Conservation (phyloP, 2,329 filamentous ascomycete genomes). For the Trichoderma sp. region DNA sequence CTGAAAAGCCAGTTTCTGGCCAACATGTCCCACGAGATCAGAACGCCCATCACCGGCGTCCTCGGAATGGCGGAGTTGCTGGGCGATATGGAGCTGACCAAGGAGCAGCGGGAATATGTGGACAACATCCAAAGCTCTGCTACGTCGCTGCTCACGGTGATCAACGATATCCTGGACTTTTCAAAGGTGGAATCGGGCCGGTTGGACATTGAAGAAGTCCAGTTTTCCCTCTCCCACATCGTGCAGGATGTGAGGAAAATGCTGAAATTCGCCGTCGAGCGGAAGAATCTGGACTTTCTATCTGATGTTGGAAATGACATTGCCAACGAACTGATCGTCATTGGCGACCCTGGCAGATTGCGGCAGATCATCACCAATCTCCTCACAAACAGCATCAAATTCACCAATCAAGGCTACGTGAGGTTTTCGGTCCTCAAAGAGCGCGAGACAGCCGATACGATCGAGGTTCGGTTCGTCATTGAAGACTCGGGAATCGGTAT, state of each 20-base stretch:
- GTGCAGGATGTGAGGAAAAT: constrained; percentile 82
- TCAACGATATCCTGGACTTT: constrained; percentile 90
- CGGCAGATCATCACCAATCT: constrained; percentile 83
- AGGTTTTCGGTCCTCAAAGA: constrained; percentile 66
- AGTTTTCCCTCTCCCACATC: constrained; percentile 73
- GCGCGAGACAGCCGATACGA: constrained; percentile 63
- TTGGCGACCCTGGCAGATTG: constrained; percentile 82
- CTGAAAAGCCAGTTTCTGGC: constrained; percentile 80
- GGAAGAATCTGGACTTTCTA: constrained; percentile 74
- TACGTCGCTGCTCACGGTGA: constrained; percentile 80
- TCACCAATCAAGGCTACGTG: constrained; percentile 69
- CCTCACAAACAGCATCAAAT: constrained; percentile 76
- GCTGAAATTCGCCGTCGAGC: constrained; percentile 80
- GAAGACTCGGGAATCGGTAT: constrained; percentile 83
- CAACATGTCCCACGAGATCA: constrained; percentile 81
- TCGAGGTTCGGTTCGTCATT: constrained; percentile 71
- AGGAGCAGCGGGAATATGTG: constrained; percentile 73
- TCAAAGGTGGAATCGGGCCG: constrained; percentile 81
- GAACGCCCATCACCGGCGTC: constrained; percentile 77
- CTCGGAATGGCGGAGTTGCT: constrained; percentile 79
- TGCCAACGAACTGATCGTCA: constrained; percentile 71
- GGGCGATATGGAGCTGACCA: constrained; percentile 65
- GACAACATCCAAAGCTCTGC: constrained; percentile 79
- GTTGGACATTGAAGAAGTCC: constrained; percentile 77
- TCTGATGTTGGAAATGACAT: constrained; percentile 65